A percentile compares a stretch with the other conserved stretches of the same genome.
phyloP scores from a whole-genome alignment of 768 basidiomycete genomes.

The Russula vinacea region DNA sequence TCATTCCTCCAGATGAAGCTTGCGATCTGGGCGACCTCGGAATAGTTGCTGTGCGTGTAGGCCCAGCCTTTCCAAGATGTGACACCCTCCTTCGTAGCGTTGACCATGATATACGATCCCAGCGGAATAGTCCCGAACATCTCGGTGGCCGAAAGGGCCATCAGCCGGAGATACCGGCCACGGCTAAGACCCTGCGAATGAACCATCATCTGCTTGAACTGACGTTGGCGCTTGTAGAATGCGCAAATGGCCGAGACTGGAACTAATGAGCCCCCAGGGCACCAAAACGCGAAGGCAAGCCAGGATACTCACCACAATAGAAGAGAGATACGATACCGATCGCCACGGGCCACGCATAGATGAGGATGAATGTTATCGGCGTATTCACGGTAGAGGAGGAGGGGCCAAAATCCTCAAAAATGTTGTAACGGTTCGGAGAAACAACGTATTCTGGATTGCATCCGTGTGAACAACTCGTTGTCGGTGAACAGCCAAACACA shows the following conservation, averaged over 20 bases:
- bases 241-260: conserved; percentile 33
- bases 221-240: conserved; percentile 29
- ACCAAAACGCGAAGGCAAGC: background rate
- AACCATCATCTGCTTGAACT: conserved; percentile 31
- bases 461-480: background rate
- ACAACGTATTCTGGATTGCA: background rate
- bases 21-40: conserved; percentile 41
- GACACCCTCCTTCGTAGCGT: background rate
- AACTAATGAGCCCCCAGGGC: background rate
- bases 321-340: conserved; percentile 36
- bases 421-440: background rate
- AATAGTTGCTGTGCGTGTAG: conserved; percentile 50
- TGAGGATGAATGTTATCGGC: conserved; percentile 33
- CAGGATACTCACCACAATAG: conserved; percentile 38
- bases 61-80: conserved; percentile 43
- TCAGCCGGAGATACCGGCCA: background rate
- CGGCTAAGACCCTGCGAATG: conserved; percentile 37
- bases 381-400: conserved; percentile 38
- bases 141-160: background rate
- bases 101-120: background rate
- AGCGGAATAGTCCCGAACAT: background rate
- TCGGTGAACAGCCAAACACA: background rate
- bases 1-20: conserved; percentile 40
- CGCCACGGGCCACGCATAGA: conserved; percentile 33
- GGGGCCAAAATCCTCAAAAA: conserved; percentile 46